phyloP scores from a whole-genome alignment of 257 asterid genomes.

The Solanum pimpinellifolium region DNA sequence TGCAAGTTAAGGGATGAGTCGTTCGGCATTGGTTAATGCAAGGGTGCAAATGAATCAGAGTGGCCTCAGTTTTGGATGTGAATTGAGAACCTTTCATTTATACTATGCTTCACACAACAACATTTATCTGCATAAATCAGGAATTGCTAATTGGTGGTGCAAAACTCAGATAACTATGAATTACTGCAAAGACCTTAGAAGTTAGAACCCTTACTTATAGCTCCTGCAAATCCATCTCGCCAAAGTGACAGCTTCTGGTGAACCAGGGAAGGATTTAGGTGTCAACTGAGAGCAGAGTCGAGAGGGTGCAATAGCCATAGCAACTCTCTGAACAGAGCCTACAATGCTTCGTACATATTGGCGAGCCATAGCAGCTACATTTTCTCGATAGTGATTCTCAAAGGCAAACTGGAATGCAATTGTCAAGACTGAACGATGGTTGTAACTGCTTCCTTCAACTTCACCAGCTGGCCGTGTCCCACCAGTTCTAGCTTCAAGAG shows the following conservation, averaged over 20 bases:
- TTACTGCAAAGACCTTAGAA: background rate
- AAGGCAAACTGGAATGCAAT: slow-evolving; percentile 94
- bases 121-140: background rate
- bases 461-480: slow-evolving; percentile 47
- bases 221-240: slow-evolving; percentile 80
- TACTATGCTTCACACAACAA: background rate
- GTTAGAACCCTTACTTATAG: slow-evolving; percentile 40
- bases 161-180: background rate
- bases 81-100: background rate
- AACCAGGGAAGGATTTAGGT: slow-evolving; percentile 60
- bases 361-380: slow-evolving; percentile 92
- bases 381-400: slow-evolving; percentile 70
- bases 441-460: slow-evolving; percentile 36
- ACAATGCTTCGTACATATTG: slow-evolving; percentile 81
- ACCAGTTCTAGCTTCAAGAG: slow-evolving; percentile 68
- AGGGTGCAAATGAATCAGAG: background rate
- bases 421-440: slow-evolving; percentile 69
- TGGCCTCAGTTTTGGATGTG: background rate
- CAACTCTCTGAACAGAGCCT: slow-evolving; percentile 77
- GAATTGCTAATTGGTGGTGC: background rate
- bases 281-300: slow-evolving; percentile 39
- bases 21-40: background rate
- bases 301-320: slow-evolving; percentile 94
- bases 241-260: slow-evolving; percentile 69
- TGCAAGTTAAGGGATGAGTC: background rate